Evolutionary conservation across 164 flowering plant genomes (phyloP), one percentile per base, ranked within the genome.

Genomic region (Nelumbo lutea): DNA sequence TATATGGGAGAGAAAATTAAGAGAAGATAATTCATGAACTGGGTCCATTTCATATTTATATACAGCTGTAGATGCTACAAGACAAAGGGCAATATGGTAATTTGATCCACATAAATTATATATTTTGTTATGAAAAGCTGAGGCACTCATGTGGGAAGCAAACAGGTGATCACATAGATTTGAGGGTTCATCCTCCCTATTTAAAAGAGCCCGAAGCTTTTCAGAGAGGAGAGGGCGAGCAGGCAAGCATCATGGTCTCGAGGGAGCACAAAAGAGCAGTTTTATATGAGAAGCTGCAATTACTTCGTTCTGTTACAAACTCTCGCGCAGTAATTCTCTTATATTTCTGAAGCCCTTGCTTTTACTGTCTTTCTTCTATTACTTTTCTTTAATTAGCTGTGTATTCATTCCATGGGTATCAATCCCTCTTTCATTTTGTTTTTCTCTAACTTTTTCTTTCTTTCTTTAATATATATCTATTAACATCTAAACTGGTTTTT

Each of bases 211-310:
- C 64, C 73, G 59, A 48, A 59, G 69, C 59, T 64, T 68, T 56
- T 7, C 48, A 43, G 55, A 62, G 66, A 65, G 39, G 56, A 70
- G 66, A 59, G 68, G 50, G 58, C 64, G 61, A 76, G 71, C 68
- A 64, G 62, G 58, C 57, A 41, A 59, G 41, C 11, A 45, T 10
- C 70, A 89, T 89, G 96, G 92, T 87, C 75, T 86, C 97, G 41
- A 85, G 88, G 71, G 94, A 88, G 89, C 85, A 83, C 70, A 87
- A 83, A 82, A 87, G 80, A 80, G 87, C 85, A 58, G 81, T 74
- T 10, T 80, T 89, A 77, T 87, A 85, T 83, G 97, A 93, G 84
- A 89, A 93, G 86, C 87, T 93, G 69, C 98, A 93, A 72, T 83
- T 88, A 1, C 98, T 93, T 80, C 97, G 98, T 56, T 89, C 98